Evolutionary conservation across 1,284 basidiomycete genomes (phyloP).

Genomic region (Pascua guehoae): DNA sequence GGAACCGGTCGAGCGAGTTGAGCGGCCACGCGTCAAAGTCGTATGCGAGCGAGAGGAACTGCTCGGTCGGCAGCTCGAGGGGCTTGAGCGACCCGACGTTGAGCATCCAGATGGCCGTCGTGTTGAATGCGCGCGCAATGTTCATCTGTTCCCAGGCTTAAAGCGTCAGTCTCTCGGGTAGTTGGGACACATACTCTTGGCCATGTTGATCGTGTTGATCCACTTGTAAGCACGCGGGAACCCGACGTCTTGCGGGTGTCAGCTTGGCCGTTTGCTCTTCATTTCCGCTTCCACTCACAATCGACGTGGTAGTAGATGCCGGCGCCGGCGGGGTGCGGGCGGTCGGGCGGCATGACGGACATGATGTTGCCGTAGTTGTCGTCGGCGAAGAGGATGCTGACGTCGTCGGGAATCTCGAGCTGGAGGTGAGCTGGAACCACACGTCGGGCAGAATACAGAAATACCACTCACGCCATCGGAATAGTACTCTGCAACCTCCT

Average conservation of each 20-base stretch:
- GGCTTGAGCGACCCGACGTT: slow-evolving; percentile 31
- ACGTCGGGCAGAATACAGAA: slow-evolving; percentile 42
- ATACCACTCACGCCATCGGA: slow-evolving; percentile 59
- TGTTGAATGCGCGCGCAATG: slow-evolving; percentile 18
- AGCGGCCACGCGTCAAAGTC: slow-evolving; percentile 26
- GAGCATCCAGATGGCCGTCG: slow-evolving; percentile 27
- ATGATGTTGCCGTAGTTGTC: slow-evolving; percentile 47
- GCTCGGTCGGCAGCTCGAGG: slow-evolving; percentile 21
- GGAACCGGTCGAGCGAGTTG: slow-evolving; percentile 19
- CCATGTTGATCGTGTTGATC: slow-evolving; percentile 32
- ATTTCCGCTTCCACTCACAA: slow-evolving; percentile 16
- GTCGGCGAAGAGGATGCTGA: slow-evolving; percentile 36
- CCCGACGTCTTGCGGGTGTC: slow-evolving; percentile 34
- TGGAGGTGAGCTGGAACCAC: background rate
- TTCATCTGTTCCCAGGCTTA: slow-evolving; percentile 18
- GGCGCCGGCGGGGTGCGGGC: slow-evolving; percentile 61
- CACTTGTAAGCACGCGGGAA: slow-evolving; percentile 49
- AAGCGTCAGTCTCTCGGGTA: background rate
- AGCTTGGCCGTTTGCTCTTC: background rate
- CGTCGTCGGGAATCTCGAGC: slow-evolving; percentile 40
- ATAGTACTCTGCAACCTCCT: slow-evolving; percentile 63
- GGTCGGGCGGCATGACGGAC: slow-evolving; percentile 53
- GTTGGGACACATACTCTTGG: slow-evolving; percentile 18
- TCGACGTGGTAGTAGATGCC: slow-evolving; percentile 64
- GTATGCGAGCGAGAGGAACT: slow-evolving; percentile 16